These are phyloP conservation scores for Gloeostereum incarnatum DNA, from an alignment of 768 basidiomycete genomes.

Conservation along the genomic window DNA sequence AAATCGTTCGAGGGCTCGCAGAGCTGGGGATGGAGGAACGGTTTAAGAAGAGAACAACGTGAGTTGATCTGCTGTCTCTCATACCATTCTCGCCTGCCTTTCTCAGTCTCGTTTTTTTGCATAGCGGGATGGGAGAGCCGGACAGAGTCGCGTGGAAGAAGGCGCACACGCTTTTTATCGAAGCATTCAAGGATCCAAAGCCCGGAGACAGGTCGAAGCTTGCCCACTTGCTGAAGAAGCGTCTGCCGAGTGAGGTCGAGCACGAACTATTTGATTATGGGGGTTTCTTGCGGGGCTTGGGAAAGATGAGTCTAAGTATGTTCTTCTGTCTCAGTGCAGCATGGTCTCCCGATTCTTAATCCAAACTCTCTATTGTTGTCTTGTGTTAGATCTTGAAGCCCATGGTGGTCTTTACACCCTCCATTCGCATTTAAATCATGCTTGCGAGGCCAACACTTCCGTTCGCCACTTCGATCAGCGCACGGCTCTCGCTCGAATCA, in stretches of 20 bases:
- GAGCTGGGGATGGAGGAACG: conserved; percentile 71
- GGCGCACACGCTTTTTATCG: conserved; percentile 46
- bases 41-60: conserved; percentile 19
- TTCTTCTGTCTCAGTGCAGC: conserved; percentile 8
- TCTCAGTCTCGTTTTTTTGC: neutral
- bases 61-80: neutral
- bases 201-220: conserved; percentile 48
- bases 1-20: conserved; percentile 52
- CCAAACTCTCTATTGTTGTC: neutral
- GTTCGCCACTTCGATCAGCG: conserved; percentile 69
- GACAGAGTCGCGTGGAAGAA: conserved; percentile 61
- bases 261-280: conserved; percentile 67
- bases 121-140: conserved; percentile 31
- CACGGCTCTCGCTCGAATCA: conserved; percentile 64
- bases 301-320: conserved; percentile 76
- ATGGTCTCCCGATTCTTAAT: neutral
- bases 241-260: conserved; percentile 34
- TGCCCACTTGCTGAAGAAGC: conserved; percentile 42
- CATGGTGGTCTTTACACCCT: conserved; percentile 82
- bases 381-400: conserved; percentile 58
- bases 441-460: conserved; percentile 71
- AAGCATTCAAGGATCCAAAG: conserved; percentile 56
- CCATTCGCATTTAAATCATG: conserved; percentile 85
- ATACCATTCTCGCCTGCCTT: too few relatives aligned
- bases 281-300: conserved; percentile 56